phyloP scores from a whole-genome alignment of 1,284 basidiomycete species.

The Sporisorium iseilematis-ciliati region DNA sequence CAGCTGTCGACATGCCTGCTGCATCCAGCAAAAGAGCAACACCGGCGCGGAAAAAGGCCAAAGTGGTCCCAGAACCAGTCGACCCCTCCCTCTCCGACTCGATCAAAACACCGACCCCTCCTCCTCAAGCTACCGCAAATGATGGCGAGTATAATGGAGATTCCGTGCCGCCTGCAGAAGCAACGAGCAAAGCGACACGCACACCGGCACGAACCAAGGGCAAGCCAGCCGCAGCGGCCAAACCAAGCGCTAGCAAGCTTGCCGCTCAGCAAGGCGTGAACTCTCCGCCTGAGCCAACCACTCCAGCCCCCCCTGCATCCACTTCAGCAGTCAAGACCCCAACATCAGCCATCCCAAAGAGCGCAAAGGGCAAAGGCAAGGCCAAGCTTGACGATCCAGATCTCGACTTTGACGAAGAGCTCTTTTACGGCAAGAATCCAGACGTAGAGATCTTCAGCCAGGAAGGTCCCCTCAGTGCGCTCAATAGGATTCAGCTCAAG shows the following conservation, averaged over 20 bases:
- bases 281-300: not conserved
- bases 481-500: slow-evolving; percentile 20
- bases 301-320: not conserved
- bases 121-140: not conserved
- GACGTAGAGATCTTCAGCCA: slow-evolving; percentile 27
- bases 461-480: slow-evolving; percentile 14
- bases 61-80: slow-evolving; percentile 2
- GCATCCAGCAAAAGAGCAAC: slow-evolving; percentile 18
- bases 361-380: slow-evolving; percentile 23
- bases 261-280: not conserved
- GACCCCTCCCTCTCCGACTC: not conserved
- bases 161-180: not conserved
- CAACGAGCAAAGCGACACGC: not conserved
- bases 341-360: not conserved
- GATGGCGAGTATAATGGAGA: not conserved
- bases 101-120: not conserved
- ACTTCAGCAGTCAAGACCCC: not conserved
- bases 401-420: slow-evolving; percentile 17
- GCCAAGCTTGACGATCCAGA: slow-evolving; percentile 14
- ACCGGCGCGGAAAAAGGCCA: slow-evolving; percentile 26
- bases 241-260: not conserved
- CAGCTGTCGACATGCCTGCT: slow-evolving; percentile 17
- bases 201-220: not conserved
- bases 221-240: not conserved
- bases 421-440: slow-evolving; percentile 9